Evolutionary conservation across 352 stramenopile species (phyloP).

Genomic region (Stramenopiles sp.): DNA sequence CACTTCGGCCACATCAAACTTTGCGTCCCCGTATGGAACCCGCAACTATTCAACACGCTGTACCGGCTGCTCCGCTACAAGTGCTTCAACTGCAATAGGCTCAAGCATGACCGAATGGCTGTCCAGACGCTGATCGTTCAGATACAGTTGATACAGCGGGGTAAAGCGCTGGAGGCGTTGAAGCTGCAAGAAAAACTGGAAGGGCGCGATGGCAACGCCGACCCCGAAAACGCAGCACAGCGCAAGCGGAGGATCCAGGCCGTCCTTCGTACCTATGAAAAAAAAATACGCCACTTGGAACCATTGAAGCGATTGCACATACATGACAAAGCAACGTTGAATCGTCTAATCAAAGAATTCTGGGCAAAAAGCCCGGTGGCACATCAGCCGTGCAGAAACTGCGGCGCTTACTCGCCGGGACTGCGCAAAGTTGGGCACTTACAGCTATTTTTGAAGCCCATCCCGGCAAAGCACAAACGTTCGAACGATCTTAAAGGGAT

Average conservation of each 20-base stretch:
- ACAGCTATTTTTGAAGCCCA: conserved; percentile 87
- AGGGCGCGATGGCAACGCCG: conserved; percentile 55
- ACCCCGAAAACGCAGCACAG: conserved; percentile 44
- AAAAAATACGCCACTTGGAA: conserved; percentile 40
- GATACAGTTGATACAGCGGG: neutral
- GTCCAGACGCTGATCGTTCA: neutral
- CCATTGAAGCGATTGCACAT: conserved; percentile 29
- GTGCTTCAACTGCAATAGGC: conserved; percentile 96
- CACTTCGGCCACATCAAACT: conserved; percentile 98
- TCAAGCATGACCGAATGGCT: conserved; percentile 24
- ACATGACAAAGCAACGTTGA: conserved; percentile 11
- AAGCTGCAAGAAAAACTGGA: conserved; percentile 39
- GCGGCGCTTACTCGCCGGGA: conserved; percentile 70
- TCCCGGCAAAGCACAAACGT: neutral
- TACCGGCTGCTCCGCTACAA: conserved; percentile 87
- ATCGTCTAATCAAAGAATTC: conserved; percentile 63
- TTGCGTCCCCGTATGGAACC: conserved; percentile 91
- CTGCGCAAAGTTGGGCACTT: conserved; percentile 87
- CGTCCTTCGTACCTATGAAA: conserved; percentile 64
- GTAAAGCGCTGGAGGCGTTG: neutral
- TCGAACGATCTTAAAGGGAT: conserved; percentile 30
- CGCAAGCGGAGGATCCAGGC: conserved; percentile 35
- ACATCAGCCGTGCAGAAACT: conserved; percentile 85
- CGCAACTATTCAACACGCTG: conserved; percentile 81
- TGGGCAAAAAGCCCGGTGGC: conserved; percentile 49